phyloP scores from a whole-genome alignment of 192 early-diverging fungal species.

The Backusella sp. region DNA sequence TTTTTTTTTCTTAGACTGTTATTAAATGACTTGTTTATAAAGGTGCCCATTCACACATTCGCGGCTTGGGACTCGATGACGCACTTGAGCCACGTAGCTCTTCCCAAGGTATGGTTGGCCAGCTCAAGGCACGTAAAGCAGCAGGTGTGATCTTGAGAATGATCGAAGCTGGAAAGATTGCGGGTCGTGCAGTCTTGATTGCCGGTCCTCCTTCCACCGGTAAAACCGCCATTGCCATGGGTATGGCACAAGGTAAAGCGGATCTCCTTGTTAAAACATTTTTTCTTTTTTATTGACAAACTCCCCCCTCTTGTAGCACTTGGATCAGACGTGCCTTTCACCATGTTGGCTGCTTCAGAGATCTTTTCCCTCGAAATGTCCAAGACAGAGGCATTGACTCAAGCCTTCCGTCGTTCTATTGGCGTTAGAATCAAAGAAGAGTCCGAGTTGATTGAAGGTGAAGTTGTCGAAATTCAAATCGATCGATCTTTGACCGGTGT shows the following conservation, averaged over 20 bases:
- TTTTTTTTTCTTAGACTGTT: neutral
- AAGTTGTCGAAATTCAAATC: constrained; percentile 98
- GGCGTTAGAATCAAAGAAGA: constrained; percentile 99
- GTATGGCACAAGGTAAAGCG: constrained; percentile 47
- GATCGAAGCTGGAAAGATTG: constrained; percentile 98
- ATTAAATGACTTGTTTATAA: neutral
- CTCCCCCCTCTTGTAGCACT: constrained; percentile 54
- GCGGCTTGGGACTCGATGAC: constrained; percentile 94
- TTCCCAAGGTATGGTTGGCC: constrained; percentile 98
- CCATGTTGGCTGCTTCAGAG: constrained; percentile 95
- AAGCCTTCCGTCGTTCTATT: constrained; percentile 97
- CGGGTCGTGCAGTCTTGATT: constrained; percentile 95
- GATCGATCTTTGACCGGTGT: constrained; percentile 91
- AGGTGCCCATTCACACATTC: constrained; percentile 98
- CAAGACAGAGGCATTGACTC: constrained; percentile 96
- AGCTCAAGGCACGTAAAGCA: constrained; percentile 90
- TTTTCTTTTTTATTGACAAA: neutral
- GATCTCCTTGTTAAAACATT: neutral
- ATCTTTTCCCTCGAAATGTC: constrained; percentile 99
- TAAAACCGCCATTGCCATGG: constrained; percentile 99
- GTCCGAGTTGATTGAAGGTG: constrained; percentile 97
- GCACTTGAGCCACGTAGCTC: constrained; percentile 81
- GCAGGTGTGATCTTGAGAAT: constrained; percentile 96
- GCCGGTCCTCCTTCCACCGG: constrained; percentile 98
- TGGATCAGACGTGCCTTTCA: constrained; percentile 95